Evolutionary conservation across 352 stramenopile genomes (phyloP), one percentile per base, ranked within the genome.

Genomic region (Globisporangium middletonii): DNA sequence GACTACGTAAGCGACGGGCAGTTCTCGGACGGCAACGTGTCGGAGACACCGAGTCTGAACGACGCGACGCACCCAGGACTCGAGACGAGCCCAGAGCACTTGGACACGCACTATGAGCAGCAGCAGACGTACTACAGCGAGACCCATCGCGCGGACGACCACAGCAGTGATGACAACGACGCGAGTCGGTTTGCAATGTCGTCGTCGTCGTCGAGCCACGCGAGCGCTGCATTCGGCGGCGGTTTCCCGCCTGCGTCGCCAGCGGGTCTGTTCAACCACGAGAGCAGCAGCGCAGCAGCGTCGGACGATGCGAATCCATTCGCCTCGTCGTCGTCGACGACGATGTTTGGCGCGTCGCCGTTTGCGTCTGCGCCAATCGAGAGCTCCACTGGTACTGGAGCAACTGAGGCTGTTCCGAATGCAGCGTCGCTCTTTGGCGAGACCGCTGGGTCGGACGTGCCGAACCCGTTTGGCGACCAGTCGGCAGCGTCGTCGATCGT

Each of bases 391-490:
- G 43, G 18, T 0, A 37, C 41, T n/a, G 8, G 33, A 13, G 26
- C 26, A 6, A 11, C 50, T 18, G 65, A 73, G 18, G 54, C 49
- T 2, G 37, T 86, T 33, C 65, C 67, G 11, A 84, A 67, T 63
- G 77, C 82, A 47, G 59, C 72, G 11, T 88, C 72, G 3, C 68
- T 92, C 2, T 92, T 92, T 73, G 79, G 75, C 41, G 60, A 68
- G 12, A 87, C 77, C 19, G 57, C 65, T 49, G 64, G 63, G 53
- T 63, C 60, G 28, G 69, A 79, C 64, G 67, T 71, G 26, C 58
- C 73, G 8, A 88, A 86, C 33, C 75, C 72, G 26, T 92, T 89
- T 44, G 65, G 65, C 27, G 48, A 54, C 16, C 18, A 53, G 28
- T 27, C 50, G 46, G 27, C 53, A 2, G 23, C 28, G 1, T 51